A percentile compares a stretch with the other conserved stretches of the same genome.
phyloP scores from a whole-genome alignment of 139 green algal genomes.

The Deuterostichococcus epilithicus region DNA sequence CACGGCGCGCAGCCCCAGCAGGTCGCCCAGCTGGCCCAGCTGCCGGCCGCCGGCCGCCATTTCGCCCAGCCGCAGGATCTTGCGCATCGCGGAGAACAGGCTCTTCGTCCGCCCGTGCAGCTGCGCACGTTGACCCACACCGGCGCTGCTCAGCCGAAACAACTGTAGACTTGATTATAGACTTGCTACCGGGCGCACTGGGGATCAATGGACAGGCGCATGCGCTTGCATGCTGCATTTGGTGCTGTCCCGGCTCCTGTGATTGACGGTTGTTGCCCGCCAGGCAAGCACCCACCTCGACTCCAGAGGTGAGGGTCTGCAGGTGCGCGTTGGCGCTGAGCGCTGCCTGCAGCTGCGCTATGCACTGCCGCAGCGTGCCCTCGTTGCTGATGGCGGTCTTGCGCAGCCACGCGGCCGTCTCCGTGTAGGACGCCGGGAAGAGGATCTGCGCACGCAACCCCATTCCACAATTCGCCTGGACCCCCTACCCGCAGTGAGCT shows the following conservation, averaged over 20 bases:
- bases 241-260: no score
- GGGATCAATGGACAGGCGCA: no score
- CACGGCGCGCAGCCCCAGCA: constrained; percentile 86
- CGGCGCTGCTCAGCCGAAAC: not conserved
- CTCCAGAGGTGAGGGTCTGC: constrained; percentile 38
- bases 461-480: no score
- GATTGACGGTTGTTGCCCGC: no score
- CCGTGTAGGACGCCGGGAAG: constrained; percentile 76
- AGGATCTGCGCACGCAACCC: constrained; percentile 59
- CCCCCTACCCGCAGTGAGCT: no score
- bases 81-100: constrained; percentile 89
- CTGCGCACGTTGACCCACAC: constrained; percentile 21
- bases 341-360: constrained; percentile 47
- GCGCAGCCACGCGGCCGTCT: constrained; percentile 63
- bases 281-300: constrained; percentile 27
- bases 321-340: constrained; percentile 53
- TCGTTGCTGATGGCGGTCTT: constrained; percentile 40
- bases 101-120: constrained; percentile 75
- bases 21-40: constrained; percentile 76
- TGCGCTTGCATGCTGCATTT: no score
- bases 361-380: constrained; percentile 45
- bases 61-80: constrained; percentile 81
- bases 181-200: no score
- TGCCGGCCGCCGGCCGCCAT: constrained; percentile 52
- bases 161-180: no score